Conservation (phyloP, 192 early-diverging fungal species). For the Jimgerdemannia lactiflua region DNA sequence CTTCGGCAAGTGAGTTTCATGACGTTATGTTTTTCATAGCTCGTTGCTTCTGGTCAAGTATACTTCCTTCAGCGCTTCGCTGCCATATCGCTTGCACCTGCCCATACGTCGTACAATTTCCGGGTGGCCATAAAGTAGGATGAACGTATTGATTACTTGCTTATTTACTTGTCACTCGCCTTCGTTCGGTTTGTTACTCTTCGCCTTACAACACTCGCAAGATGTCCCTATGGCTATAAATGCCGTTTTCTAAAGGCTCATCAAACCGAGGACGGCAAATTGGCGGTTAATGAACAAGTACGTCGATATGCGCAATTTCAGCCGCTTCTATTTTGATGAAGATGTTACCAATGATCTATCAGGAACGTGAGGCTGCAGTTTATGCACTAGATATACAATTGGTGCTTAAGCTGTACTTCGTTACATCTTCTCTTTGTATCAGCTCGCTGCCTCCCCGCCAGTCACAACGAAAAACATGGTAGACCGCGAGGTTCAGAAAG, state of each 20-base stretch:
- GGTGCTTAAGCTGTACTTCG: not conserved
- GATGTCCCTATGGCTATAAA: constrained; percentile 60
- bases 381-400: not conserved
- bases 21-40: not conserved
- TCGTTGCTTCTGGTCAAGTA: not conserved
- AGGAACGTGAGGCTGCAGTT: not conserved
- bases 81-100: no score
- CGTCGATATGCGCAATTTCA: constrained; percentile 8
- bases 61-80: no score
- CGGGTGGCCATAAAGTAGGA: no score
- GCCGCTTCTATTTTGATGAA: not conserved
- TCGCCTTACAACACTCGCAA: not conserved
- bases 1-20: constrained; percentile 66
- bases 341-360: not conserved
- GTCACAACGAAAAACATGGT: not conserved
- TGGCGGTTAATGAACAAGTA: constrained; percentile 61
- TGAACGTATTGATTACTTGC: no score
- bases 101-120: no score
- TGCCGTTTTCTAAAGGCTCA: constrained; percentile 60
- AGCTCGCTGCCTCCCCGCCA: not conserved
- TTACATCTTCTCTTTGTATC: not conserved
- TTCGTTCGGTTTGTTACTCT: no score
- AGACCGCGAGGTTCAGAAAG: not conserved
- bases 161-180: no score
- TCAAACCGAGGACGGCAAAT: constrained; percentile 39